These are phyloP conservation scores for Endothia cerciana DNA, from an alignment of 2,329 filamentous ascomycete genomes.

Conservation along the genomic window DNA sequence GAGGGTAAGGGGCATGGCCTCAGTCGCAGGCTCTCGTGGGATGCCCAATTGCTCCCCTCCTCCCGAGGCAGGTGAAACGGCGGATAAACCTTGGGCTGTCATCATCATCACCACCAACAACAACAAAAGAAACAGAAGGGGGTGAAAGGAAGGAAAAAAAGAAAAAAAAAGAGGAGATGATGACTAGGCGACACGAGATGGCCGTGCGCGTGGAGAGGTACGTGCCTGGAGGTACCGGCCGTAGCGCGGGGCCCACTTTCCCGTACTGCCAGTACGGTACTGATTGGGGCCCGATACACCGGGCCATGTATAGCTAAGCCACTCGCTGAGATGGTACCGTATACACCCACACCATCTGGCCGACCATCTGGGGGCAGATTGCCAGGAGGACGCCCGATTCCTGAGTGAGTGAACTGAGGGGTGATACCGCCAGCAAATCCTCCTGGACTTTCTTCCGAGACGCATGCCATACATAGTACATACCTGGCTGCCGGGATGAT, in stretches of 20 bases:
- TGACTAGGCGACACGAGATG: slow-evolving; percentile 10
- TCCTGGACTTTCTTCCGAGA: too few relatives aligned
- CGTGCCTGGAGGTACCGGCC: background rate
- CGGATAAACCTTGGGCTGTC: background rate
- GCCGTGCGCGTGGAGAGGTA: background rate
- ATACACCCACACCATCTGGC: too few relatives aligned
- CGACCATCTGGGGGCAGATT: too few relatives aligned
- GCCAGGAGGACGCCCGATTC: too few relatives aligned
- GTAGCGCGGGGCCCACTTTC: background rate
- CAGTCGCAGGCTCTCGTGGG: background rate
- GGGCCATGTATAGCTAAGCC: too few relatives aligned
- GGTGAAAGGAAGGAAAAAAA: slow-evolving; percentile 1
- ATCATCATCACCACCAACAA: background rate
- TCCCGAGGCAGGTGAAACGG: too few relatives aligned
- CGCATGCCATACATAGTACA: too few relatives aligned
- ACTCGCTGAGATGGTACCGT: too few relatives aligned
- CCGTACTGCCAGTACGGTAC: background rate
- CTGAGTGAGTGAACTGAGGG: too few relatives aligned
- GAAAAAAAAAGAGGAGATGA: background rate
- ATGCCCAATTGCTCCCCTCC: too few relatives aligned
- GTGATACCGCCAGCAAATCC: too few relatives aligned
- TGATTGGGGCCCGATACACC: background rate
- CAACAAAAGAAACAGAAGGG: background rate
- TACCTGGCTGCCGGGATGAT: background rate
- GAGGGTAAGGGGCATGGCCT: background rate